Evolutionary conservation across 331 rosid genomes (phyloP).

Genomic region (Quercus lobata): DNA sequence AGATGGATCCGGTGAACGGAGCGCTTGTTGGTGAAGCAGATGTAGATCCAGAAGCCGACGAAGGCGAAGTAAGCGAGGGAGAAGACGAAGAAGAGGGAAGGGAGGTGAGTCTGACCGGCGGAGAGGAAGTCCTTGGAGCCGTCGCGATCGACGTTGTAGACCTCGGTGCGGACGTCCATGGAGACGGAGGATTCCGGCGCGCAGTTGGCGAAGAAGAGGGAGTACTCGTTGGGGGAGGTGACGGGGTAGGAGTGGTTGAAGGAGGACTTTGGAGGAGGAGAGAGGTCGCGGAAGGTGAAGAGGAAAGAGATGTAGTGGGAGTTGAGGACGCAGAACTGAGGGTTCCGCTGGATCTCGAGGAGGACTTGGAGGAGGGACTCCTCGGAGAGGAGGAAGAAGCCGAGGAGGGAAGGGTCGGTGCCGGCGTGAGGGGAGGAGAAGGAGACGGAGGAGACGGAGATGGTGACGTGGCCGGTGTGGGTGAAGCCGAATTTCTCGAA

Average conservation of each 20-base stretch:
- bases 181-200: slow-evolving; percentile 62
- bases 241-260: slow-evolving; percentile 57
- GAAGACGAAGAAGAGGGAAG: slow-evolving; percentile 57
- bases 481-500: slow-evolving; percentile 94
- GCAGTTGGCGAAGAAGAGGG: slow-evolving; percentile 89
- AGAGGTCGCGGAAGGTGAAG: slow-evolving; percentile 66
- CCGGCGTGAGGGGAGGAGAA: slow-evolving; percentile 25
- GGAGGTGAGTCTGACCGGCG: slow-evolving; percentile 87
- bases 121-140: slow-evolving; percentile 62
- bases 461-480: slow-evolving; percentile 56
- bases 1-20: slow-evolving; percentile 75
- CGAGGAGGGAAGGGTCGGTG: slow-evolving; percentile 51
- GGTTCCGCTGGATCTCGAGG: slow-evolving; percentile 82
- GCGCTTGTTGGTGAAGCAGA: slow-evolving; percentile 36
- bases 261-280: slow-evolving; percentile 64
- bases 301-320: slow-evolving; percentile 52
- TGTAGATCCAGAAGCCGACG: slow-evolving; percentile 54
- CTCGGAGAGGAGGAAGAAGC: slow-evolving; percentile 82
- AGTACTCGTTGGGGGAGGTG: slow-evolving; percentile 65
- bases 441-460: slow-evolving; percentile 53
- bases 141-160: slow-evolving; percentile 57
- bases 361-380: slow-evolving; percentile 79
- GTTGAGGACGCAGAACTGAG: slow-evolving; percentile 70
- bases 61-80: slow-evolving; percentile 41
- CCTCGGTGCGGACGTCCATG: slow-evolving; percentile 70